Percentiles rank a stretch among this genome's conserved stretches.
phyloP scores from a whole-genome alignment of 306 rosid genomes.

The Casuarina cunninghamiana region DNA sequence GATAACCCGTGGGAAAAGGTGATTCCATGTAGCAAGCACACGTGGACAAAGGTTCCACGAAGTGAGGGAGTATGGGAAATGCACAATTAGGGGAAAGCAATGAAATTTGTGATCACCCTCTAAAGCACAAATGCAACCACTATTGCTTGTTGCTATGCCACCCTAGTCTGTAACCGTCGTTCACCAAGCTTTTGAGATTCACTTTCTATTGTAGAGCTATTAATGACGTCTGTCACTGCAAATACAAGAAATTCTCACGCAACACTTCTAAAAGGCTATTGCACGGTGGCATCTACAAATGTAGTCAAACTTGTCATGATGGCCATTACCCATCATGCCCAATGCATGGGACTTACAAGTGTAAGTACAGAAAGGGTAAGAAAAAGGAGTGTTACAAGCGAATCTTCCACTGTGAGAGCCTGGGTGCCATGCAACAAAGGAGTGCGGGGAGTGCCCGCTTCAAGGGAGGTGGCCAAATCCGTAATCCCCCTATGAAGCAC shows the following conservation, averaged over 20 bases:
- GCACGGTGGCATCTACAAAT: slow-evolving; percentile 62
- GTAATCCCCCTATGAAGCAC: no score
- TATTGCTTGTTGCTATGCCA: slow-evolving; percentile 82
- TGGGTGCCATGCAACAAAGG: slow-evolving; percentile 72
- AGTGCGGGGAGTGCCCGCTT: slow-evolving; percentile 77
- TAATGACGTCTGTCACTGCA: slow-evolving; percentile 70
- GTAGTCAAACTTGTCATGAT: slow-evolving; percentile 65
- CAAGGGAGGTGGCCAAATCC: neutral
- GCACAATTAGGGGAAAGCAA: slow-evolving; percentile 62
- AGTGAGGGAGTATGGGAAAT: slow-evolving; percentile 56
- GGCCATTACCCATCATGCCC: slow-evolving; percentile 72
- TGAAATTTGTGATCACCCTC: slow-evolving; percentile 68
- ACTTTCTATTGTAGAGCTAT: slow-evolving; percentile 70
- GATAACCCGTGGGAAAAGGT: no score
- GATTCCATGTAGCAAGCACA: no score
- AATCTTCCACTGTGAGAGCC: slow-evolving; percentile 51
- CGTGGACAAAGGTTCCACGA: no score
- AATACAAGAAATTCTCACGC: slow-evolving; percentile 75
- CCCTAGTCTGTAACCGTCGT: slow-evolving; percentile 92
- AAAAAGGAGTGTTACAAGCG: slow-evolving; percentile 80
- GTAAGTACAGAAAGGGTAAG: slow-evolving; percentile 67
- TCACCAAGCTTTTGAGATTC: slow-evolving; percentile 72
- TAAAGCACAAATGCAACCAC: slow-evolving; percentile 79
- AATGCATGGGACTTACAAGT: slow-evolving; percentile 38
- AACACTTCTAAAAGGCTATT: slow-evolving; percentile 53